Evolutionary conservation across 768 basidiomycete species (phyloP).

Genomic region (Lactifluus echinatus): DNA sequence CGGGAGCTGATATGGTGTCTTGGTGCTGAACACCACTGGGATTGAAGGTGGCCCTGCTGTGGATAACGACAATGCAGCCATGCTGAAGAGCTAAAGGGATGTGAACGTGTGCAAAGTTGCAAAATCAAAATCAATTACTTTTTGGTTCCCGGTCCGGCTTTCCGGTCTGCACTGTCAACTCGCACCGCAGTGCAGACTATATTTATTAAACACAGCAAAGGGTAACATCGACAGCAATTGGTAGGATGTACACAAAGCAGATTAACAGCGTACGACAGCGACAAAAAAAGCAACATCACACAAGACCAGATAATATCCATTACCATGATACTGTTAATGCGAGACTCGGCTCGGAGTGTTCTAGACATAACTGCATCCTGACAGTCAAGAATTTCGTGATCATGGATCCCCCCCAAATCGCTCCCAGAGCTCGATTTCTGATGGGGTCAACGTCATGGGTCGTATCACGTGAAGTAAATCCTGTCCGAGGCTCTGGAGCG

Average conservation of each 20-base stretch:
- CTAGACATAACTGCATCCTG: not conserved
- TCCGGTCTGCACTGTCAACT: too few relatives aligned
- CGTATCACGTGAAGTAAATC: not conserved
- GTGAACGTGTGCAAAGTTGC: too few relatives aligned
- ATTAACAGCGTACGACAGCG: not conserved
- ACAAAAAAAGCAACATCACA: not conserved
- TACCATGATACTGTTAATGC: too few relatives aligned
- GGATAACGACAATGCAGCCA: constrained; percentile 5
- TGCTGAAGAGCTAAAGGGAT: not conserved
- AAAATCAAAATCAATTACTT: too few relatives aligned
- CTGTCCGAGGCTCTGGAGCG: not conserved
- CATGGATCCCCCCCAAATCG: constrained; percentile 3
- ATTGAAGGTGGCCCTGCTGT: constrained; percentile 29
- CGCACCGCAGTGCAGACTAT: too few relatives aligned
- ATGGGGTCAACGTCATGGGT: constrained; percentile 4
- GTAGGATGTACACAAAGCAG: not conserved
- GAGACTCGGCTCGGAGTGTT: too few relatives aligned
- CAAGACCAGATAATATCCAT: too few relatives aligned
- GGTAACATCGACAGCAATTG: not conserved
- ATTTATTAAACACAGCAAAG: not conserved
- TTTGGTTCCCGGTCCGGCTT: not conserved
- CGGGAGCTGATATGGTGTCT: constrained; percentile 65
- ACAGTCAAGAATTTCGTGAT: not conserved
- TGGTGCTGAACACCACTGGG: constrained; percentile 66
- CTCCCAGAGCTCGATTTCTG: not conserved